A percentile compares a stretch with the other conserved stretches of the same genome.
Conservation (phyloP, 2,329 filamentous ascomycete species). For the Claviceps sp. region DNA sequence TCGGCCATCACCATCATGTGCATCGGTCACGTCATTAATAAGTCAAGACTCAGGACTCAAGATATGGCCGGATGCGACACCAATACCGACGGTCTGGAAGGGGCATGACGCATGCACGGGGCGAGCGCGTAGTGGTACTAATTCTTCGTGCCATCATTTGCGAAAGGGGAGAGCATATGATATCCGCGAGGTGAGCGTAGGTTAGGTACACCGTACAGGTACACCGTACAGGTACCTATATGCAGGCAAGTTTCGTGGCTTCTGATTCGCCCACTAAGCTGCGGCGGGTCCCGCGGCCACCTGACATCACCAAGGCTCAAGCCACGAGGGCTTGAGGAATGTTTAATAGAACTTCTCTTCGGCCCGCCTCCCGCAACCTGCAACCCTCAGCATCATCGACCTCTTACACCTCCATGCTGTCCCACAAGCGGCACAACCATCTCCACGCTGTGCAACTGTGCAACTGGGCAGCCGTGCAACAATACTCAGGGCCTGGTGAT, state of each 20-base stretch:
- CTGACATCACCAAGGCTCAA: slow-evolving; percentile 1
- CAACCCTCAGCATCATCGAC: not conserved
- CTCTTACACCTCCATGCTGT: not conserved
- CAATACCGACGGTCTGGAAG: not conserved
- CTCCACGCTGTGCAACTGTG: not conserved
- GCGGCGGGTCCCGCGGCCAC: not conserved
- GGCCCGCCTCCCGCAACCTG: not conserved
- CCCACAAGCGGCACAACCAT: not conserved
- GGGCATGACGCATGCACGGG: no score
- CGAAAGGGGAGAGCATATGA: no score
- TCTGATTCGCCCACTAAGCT: not conserved
- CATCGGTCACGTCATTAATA: not conserved
- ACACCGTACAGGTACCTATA: no score
- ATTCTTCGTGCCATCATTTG: no score
- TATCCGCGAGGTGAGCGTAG: no score
- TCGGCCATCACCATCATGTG: not conserved
- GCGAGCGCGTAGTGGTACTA: no score
- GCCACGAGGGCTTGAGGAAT: no score
- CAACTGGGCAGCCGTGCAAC: not conserved
- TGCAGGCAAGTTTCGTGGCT: no score
- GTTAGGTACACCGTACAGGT: no score
- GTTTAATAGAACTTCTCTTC: not conserved
- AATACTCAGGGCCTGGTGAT: not conserved
- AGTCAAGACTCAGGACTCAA: not conserved
- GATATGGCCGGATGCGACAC: not conserved